These are phyloP conservation scores for Lactarius vividus DNA, from an alignment of 768 basidiomycete genomes.

Conservation along the genomic window DNA sequence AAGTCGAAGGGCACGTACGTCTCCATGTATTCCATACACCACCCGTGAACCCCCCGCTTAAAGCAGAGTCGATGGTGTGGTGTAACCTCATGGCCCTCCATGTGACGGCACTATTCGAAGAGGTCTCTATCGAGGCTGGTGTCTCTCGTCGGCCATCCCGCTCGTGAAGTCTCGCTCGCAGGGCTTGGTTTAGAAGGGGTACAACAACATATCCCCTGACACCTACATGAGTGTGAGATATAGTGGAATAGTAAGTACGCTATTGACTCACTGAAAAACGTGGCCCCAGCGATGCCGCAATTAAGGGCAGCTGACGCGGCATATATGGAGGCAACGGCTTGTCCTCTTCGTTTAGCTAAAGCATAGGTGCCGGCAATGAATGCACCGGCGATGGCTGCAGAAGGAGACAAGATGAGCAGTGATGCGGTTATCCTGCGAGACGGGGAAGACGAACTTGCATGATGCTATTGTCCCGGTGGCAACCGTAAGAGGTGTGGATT, in stretches of 20 bases:
- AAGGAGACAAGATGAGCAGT: constrained; percentile 30
- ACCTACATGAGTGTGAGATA: constrained; percentile 41
- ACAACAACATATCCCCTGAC: constrained; percentile 73
- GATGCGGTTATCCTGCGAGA: constrained; percentile 24
- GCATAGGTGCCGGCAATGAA: constrained; percentile 43
- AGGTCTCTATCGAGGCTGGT: constrained; percentile 26
- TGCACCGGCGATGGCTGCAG: constrained; percentile 57
- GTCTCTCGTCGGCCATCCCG: constrained; percentile 39
- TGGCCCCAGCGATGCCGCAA: constrained; percentile 63
- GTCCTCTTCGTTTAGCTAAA: constrained; percentile 47
- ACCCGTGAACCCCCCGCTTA: constrained; percentile 71
- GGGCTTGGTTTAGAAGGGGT: constrained; percentile 51
- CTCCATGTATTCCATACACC: constrained; percentile 56
- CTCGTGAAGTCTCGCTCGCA: constrained; percentile 49
- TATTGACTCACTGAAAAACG: constrained; percentile 69
- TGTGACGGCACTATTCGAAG: constrained; percentile 32
- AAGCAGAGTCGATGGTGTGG: constrained; percentile 64
- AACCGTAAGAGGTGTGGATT: constrained; percentile 42
- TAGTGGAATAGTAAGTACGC: background rate
- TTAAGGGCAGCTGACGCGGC: constrained; percentile 66
- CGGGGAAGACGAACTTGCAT: constrained; percentile 73
- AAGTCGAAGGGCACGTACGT: constrained; percentile 44
- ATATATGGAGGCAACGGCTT: constrained; percentile 40
- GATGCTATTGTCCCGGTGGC: constrained; percentile 58
- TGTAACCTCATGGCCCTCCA: constrained; percentile 56